A percentile compares a stretch with the other conserved stretches of the same genome.
Evolutionary conservation across 202 grass and related monocot genomes (phyloP).

Genomic region (Elaeis oleifera): DNA sequence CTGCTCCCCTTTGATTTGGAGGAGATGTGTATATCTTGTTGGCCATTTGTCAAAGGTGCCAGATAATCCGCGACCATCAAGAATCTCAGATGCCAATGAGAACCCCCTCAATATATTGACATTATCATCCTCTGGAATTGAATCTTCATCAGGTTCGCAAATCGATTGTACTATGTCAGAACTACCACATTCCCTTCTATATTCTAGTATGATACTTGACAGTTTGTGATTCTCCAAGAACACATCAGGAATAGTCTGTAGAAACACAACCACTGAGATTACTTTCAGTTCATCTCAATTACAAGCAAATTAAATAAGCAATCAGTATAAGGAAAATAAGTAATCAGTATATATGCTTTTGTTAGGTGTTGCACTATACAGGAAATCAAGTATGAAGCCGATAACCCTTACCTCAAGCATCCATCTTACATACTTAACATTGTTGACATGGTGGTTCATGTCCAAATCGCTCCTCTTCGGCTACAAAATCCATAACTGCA

Average conservation of each 20-base stretch:
- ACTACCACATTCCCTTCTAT: slow-evolving; percentile 48
- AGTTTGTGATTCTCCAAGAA: slow-evolving; percentile 42
- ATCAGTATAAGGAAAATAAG: too few species aligned
- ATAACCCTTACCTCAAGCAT: slow-evolving; percentile 34
- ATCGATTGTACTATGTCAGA: slow-evolving; percentile 49
- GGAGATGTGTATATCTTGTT: slow-evolving; percentile 50
- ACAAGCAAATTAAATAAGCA: too few species aligned
- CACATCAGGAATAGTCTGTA: slow-evolving; percentile 42
- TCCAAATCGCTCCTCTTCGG: slow-evolving; percentile 51
- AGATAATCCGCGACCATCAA: slow-evolving; percentile 29
- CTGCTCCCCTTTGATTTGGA: slow-evolving; percentile 35
- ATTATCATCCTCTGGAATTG: slow-evolving; percentile 13
- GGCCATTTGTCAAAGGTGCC: slow-evolving; percentile 39
- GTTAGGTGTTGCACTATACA: too few species aligned
- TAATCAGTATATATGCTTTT: too few species aligned
- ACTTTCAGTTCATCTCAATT: too few species aligned
- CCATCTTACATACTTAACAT: slow-evolving; percentile 69
- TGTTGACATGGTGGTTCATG: slow-evolving; percentile 73
- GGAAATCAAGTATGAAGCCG: not conserved
- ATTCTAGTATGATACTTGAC: slow-evolving; percentile 41
- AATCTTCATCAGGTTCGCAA: slow-evolving; percentile 38
- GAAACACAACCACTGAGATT: not conserved
- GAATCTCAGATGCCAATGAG: slow-evolving; percentile 33
- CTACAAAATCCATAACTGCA: slow-evolving; percentile 24
- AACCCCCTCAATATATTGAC: slow-evolving; percentile 29